Evolutionary conservation across 192 early-diverging fungal species (phyloP).

Genomic region (Thoreauomyces humboldtii): DNA sequence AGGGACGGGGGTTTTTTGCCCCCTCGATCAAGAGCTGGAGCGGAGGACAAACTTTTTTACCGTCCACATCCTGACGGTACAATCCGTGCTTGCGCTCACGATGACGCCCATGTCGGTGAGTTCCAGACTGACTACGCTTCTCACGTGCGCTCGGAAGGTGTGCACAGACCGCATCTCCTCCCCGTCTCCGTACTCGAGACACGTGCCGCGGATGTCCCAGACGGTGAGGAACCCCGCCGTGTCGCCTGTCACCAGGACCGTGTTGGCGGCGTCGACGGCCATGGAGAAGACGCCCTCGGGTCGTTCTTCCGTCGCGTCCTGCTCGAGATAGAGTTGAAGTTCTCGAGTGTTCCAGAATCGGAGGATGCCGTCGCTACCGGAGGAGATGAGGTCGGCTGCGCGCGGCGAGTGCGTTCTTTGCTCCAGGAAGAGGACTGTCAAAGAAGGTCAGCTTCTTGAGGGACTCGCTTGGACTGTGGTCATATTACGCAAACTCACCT

Average conservation of each 20-base stretch:
- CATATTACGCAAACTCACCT: slow-evolving; percentile 22
- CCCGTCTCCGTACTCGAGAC: slow-evolving; percentile 11
- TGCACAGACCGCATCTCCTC: slow-evolving; percentile 13
- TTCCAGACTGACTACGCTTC: slow-evolving; percentile 34
- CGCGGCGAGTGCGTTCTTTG: slow-evolving; percentile 8
- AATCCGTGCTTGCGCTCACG: slow-evolving; percentile 44
- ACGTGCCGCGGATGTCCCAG: slow-evolving; percentile 39
- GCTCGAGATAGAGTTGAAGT: slow-evolving; percentile 31
- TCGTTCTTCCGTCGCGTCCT: slow-evolving; percentile 30
- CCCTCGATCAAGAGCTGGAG: background rate
- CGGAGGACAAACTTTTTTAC: slow-evolving; percentile 21
- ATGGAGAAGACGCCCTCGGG: slow-evolving; percentile 37
- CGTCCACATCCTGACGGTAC: slow-evolving; percentile 49
- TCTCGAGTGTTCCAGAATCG: slow-evolving; percentile 47
- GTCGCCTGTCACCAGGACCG: slow-evolving; percentile 42
- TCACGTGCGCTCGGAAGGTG: slow-evolving; percentile 40
- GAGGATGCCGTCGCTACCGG: slow-evolving; percentile 48
- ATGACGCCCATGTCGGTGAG: slow-evolving; percentile 25
- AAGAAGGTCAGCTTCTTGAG: too few species aligned
- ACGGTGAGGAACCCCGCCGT: slow-evolving; percentile 33
- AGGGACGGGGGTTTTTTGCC: background rate
- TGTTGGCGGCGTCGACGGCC: slow-evolving; percentile 30
- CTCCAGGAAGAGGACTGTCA: slow-evolving; percentile 45
- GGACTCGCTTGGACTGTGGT: background rate
- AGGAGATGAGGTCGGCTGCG: slow-evolving; percentile 38